Base-by-base conservation (phyloP, 331 rosid species). In the Acacia pycnantha region DNA sequence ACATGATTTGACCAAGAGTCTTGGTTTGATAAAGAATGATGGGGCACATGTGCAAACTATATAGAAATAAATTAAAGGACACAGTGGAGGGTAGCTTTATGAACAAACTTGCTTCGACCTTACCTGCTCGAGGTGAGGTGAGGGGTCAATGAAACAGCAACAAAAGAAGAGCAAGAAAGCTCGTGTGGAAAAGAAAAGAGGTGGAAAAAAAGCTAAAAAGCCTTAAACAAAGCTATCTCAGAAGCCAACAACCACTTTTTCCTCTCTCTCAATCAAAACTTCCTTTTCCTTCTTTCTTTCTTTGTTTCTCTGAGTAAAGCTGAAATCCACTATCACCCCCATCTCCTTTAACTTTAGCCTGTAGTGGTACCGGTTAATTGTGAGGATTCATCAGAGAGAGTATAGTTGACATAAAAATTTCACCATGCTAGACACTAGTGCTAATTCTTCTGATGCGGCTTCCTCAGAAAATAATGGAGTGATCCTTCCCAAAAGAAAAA, bases 211-310 rank as follows among this genome's bases (percentile, higher is more conserved):
- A 69, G 86, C 86, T 86, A 86, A 78, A 86, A 87, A 82, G 83
- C 92, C 86, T 85, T 81, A 69, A 90, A 89, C 84, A 92, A 95
- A 93, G 97, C 88, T 92, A 87, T 90, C 82, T 80, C 94, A 89
- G 90, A 91, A 92, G 92, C 92, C 91, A 88, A 86, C 51, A 90
- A 69, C 90, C 81, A 77, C 77, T 90, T 78, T 68, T 58, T 73
- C 5, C 81, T 73, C 80, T 18, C 50, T 61, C 29, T 37, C 51
- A 82, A 77, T 82, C 84, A 87, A 58, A 47, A 73, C 53, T 72
- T 31, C 74, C 76, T 87, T 67, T 58, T 65, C 46, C 74, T 87
- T 67, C 51, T 29, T 59, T 87, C 53, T 62, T 24, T 77, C 80
- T 84, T 59, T 48, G 56, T 50, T 41, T 75, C 74, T 68, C 74